Base-by-base conservation (phyloP, 371 early-diverging fungal species). In the Mucor circinelloides region DNA sequence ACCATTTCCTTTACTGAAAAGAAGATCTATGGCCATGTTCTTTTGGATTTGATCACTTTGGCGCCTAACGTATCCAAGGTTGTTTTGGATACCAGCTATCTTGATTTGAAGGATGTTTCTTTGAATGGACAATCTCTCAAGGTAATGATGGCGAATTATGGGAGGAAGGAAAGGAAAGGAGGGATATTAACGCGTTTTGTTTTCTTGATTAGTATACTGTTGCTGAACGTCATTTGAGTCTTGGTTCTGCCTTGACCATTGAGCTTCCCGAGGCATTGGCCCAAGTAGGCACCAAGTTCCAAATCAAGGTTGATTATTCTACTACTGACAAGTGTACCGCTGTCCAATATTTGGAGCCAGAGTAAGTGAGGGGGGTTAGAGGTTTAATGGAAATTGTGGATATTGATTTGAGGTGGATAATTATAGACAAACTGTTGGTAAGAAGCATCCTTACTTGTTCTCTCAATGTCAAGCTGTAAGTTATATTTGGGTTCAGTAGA, bases 391-490 rank as follows among this genome's bases (percentile, higher is more conserved):
- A 6, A 2, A 32, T 6, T 32, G n/a, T 30, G 2, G 28, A 28
- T 56, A 19, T 19, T 56, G 21, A 56, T 50, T 9, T 44, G 7
- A 19, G 15, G 6, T 32, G 40, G 17, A 31, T 23, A 17, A 17
- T 38, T 6, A 54, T 69, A 88, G 87, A 66, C 99, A 98, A 84
- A 98, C 99, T 10, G 88, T 92, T 17, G 98, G 98, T 58, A 95
- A 96, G 80, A 87, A 89, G 70, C 85, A 94, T 66, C 97, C 98
- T 27, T 99, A 97, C 72, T 80, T 98, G 66, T 97, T 97, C 79
- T 95, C 96, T 31, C 98, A 98, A 78, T 97, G 98, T 80, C 96
- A 98, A 79, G 91, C 91, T 58, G 80, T 82, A 80, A 74, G 74
- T 15, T 40, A 1, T 34, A 36, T 12, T 12, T 40, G 17, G 10